Evolutionary conservation across 495 filamentous ascomycete species (phyloP).

Genomic region (Hypoxylon trugodes): DNA sequence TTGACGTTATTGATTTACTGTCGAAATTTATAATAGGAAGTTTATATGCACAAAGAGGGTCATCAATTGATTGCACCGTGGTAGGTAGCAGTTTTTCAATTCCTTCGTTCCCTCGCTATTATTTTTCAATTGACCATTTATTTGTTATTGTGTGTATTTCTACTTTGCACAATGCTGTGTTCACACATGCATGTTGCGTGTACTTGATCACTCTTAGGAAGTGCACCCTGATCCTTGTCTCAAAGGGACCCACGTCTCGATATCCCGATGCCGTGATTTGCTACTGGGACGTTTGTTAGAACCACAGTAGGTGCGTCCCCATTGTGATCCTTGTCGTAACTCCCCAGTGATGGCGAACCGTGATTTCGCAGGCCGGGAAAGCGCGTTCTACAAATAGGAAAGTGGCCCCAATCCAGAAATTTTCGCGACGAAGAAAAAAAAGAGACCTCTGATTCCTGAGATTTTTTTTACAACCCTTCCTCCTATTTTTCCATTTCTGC

Average conservation of each 20-base stretch:
- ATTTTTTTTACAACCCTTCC: conserved; percentile 49
- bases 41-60: neutral
- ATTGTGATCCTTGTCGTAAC: conserved; percentile 25
- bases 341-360: conserved; percentile 41
- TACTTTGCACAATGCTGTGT: neutral
- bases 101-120: no score
- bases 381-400: conserved; percentile 57
- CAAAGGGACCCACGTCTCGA: conserved; percentile 27
- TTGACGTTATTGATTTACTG: neutral
- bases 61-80: neutral
- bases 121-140: neutral
- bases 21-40: neutral
- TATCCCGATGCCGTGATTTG: conserved; percentile 35
- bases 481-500: conserved; percentile 50
- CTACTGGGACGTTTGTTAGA: conserved; percentile 20
- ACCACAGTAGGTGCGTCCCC: conserved; percentile 18
- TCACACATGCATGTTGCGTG: conserved; percentile 15
- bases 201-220: conserved; percentile 28
- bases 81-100: conserved; percentile 12
- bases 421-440: conserved; percentile 46
- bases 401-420: conserved; percentile 49
- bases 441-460: conserved; percentile 44
- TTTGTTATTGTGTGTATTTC: neutral
- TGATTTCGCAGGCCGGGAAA: conserved; percentile 43
- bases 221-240: conserved; percentile 35